Evolutionary conservation across 202 grass and related monocot genomes (phyloP).

Genomic region (Panicum virgatum): DNA sequence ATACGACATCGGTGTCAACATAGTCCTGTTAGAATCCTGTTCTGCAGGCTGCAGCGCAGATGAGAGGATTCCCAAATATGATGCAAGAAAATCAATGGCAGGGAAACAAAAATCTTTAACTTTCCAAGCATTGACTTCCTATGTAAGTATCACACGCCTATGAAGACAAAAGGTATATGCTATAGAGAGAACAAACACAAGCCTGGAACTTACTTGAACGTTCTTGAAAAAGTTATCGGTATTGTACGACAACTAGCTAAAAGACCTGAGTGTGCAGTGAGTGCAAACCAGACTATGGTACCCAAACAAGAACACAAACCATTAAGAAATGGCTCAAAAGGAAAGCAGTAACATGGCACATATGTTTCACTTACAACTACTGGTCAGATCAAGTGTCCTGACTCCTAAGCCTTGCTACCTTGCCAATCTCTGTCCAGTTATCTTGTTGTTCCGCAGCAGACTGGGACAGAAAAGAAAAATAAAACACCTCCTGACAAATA

Average conservation of each 20-base stretch:
- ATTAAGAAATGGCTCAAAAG: conserved; percentile 45
- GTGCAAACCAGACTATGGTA: not conserved
- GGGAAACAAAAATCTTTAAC: not conserved
- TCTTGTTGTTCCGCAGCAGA: conserved; percentile 77
- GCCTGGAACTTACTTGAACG: conserved; percentile 64
- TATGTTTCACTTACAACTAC: conserved; percentile 62
- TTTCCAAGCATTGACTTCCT: not conserved
- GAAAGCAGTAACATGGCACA: conserved; percentile 49
- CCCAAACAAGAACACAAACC: not conserved
- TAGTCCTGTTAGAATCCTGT: conserved; percentile 52
- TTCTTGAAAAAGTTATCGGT: conserved; percentile 54
- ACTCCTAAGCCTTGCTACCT: conserved; percentile 59
- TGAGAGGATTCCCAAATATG: conserved; percentile 72
- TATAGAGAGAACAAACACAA: not conserved
- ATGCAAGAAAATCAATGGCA: conserved; percentile 46
- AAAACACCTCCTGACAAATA: not conserved
- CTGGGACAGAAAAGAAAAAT: conserved; percentile 34
- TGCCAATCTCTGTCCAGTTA: conserved; percentile 68
- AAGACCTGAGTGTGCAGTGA: conserved; percentile 22
- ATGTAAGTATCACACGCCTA: not conserved
- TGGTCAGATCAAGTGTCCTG: conserved; percentile 72
- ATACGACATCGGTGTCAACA: conserved; percentile 48
- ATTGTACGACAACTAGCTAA: conserved; percentile 75
- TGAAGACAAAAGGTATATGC: not conserved
- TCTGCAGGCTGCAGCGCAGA: conserved; percentile 37